Evolutionary conservation across 306 rosid genomes (phyloP).

Genomic region (Trichosanthes cucumerina): DNA sequence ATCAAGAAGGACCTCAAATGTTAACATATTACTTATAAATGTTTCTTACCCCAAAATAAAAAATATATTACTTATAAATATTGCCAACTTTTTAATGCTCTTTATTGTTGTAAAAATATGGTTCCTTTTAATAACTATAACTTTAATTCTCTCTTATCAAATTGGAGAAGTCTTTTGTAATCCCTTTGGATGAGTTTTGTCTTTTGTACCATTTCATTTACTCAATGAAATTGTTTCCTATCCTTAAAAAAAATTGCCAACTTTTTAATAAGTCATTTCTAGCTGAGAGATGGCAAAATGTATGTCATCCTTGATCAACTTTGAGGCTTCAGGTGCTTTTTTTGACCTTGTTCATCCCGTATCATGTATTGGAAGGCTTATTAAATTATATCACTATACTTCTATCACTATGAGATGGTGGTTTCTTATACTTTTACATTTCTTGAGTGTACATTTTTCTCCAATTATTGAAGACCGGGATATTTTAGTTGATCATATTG

Average conservation of each 20-base stretch:
- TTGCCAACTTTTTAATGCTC: no score
- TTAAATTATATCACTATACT: not conserved
- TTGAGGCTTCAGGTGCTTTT: not conserved
- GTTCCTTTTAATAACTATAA: no score
- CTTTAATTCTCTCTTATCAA: no score
- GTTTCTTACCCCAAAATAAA: no score
- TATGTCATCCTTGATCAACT: not conserved
- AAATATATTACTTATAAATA: no score
- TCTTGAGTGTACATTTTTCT: not conserved
- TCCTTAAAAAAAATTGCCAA: not conserved
- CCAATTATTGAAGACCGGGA: not conserved
- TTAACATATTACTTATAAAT: not conserved
- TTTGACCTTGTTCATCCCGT: not conserved
- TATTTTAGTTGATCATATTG: not conserved
- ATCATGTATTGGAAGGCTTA: not conserved
- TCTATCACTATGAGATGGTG: not conserved
- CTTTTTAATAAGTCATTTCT: not conserved
- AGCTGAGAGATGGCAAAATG: not conserved
- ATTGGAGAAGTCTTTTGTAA: no score
- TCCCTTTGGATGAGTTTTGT: no score
- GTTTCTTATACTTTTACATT: not conserved
- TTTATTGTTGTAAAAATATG: no score
- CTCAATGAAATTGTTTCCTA: no score
- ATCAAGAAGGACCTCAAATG: not conserved
- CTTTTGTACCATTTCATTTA: no score